Evolutionary conservation across 2,329 filamentous ascomycete genomes (phyloP), one percentile per base, ranked within the genome.

Genomic region (Trichophyton verrucosum): DNA sequence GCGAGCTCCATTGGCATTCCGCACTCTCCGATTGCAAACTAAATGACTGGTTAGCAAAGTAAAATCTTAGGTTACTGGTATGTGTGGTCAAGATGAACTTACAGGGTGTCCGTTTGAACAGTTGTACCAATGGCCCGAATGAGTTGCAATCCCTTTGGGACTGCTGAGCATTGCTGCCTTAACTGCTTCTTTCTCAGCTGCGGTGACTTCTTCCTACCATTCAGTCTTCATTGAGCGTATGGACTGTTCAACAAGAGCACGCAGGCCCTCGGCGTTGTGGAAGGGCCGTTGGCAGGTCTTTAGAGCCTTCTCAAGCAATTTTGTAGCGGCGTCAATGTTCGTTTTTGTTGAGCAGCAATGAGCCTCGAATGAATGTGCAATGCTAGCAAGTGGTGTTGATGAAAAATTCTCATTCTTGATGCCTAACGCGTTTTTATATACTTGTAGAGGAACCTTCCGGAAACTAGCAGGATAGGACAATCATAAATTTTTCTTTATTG

Each of bases 11-110:
- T 86, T 0, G 85, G 82, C 77, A 83, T 82, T 1, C 85, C 85
- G 66, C 85, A 87, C 62, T 87, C 82, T 0, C 84, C 84, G 36
- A 87, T 77, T 0, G 83, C 82, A 64, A 88, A 86, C 44, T 47
- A 47, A 6, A 20, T 8, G 8, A 47, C 17, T 11, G 4, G 44
- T 47, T 20, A 47, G 44, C 11, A 47, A 9, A 20, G 7, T 22
- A 3, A 22, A 47, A 22, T 24, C 6, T 3, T 11, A 24, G 5
- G 20, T 20, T 47, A 3, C 17, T 7, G 9, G 8, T n/a, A n/a
- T 9, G 17, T 27, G 24, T 27, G 22, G 3, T 3, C 22, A 24
- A 2, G 2, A 3, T 24, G 22, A 24, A 47, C 17, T 47, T 22
- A 47, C 44, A 2, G 71, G 73, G 65, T 75, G 73, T 0, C 70